phyloP scores from a whole-genome alignment of 805 yeast genomes.

The Candida maris region DNA sequence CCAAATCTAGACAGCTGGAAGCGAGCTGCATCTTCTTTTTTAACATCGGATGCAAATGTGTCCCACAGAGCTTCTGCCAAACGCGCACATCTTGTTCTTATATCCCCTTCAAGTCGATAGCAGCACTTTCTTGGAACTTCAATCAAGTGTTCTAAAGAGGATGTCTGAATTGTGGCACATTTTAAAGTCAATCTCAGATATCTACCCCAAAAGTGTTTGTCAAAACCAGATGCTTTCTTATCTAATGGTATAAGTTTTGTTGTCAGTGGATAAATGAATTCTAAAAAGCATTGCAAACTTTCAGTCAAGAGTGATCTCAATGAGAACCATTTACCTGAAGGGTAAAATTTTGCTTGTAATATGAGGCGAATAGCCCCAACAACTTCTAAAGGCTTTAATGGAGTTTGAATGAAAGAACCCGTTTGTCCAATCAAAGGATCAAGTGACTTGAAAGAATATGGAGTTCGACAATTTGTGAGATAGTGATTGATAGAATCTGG shows the following conservation, averaged over 20 bases:
- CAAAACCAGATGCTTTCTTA: slow-evolving; percentile 49
- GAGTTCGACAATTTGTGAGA: slow-evolving; percentile 1
- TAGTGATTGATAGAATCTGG: slow-evolving; percentile 7
- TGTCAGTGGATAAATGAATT: slow-evolving; percentile 49
- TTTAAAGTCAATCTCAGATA: slow-evolving; percentile 55
- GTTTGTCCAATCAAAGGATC: slow-evolving; percentile 11
- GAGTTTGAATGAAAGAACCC: slow-evolving; percentile 6
- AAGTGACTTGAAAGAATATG: slow-evolving; percentile 10
- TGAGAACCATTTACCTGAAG: slow-evolving; percentile 71
- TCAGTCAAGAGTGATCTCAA: slow-evolving; percentile 56
- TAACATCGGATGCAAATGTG: slow-evolving; percentile 59
- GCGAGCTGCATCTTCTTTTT: slow-evolving; percentile 48
- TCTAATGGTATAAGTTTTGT: slow-evolving; percentile 48
- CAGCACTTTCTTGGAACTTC: slow-evolving; percentile 74
- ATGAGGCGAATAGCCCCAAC: slow-evolving; percentile 42
- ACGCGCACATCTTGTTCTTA: slow-evolving; percentile 55
- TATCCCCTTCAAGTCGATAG: slow-evolving; percentile 54
- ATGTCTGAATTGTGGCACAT: slow-evolving; percentile 63
- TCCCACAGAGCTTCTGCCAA: slow-evolving; percentile 69
- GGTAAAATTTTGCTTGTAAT: slow-evolving; percentile 56
- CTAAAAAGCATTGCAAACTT: slow-evolving; percentile 51
- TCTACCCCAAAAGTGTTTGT: slow-evolving; percentile 64
- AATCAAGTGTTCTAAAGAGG: slow-evolving; percentile 65
- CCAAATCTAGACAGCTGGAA: slow-evolving; percentile 63
- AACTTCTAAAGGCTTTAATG: slow-evolving; percentile 7